Percentiles rank a stretch among this genome's conserved stretches.
phyloP scores from a whole-genome alignment of 345 rosid species.

The Aegle marmelos region DNA sequence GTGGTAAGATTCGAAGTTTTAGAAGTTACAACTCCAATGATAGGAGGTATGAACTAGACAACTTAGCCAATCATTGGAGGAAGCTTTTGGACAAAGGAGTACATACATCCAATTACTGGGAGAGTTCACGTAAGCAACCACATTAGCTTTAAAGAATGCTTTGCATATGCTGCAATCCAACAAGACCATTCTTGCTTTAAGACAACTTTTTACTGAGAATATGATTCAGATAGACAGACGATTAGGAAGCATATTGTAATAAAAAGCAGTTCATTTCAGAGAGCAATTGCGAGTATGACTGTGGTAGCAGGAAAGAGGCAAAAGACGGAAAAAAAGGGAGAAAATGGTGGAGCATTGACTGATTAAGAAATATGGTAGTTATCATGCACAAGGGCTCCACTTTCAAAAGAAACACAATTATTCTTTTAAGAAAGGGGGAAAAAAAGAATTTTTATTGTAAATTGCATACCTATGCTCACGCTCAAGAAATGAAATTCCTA shows the following conservation, averaged over 20 bases:
- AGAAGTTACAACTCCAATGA: background rate
- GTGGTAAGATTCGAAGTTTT: background rate
- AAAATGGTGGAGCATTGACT: background rate
- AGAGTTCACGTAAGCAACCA: background rate
- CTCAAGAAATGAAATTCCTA: conserved; percentile 89
- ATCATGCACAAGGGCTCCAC: background rate
- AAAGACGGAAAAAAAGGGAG: background rate
- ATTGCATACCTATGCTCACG: conserved; percentile 63
- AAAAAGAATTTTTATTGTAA: background rate
- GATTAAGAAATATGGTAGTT: background rate
- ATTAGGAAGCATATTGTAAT: background rate
- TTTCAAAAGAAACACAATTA: background rate
- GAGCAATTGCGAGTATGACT: background rate
- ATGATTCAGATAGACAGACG: background rate
- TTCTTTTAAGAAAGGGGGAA: background rate
- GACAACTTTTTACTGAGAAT: background rate
- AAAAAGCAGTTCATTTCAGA: background rate
- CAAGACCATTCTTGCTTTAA: background rate
- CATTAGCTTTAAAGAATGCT: background rate
- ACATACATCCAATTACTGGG: background rate
- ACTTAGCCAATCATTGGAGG: background rate
- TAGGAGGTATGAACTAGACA: background rate
- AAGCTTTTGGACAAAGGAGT: background rate
- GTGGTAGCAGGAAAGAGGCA: background rate
- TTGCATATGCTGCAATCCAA: background rate